phyloP scores from a whole-genome alignment of 306 rosid species.

The Pterocarpus santalinus region DNA sequence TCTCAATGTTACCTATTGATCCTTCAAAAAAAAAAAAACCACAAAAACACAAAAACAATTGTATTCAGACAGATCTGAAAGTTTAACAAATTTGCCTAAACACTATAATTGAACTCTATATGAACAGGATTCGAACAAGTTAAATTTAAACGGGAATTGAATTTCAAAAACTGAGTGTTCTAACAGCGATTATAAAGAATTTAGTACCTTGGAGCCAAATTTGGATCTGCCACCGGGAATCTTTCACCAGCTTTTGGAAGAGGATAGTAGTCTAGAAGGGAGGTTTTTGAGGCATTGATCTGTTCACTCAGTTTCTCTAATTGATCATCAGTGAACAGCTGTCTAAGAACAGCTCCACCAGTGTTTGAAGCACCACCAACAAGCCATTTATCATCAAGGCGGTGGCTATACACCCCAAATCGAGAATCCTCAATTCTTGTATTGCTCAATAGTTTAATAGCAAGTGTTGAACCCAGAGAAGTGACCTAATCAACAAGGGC shows the following conservation, averaged over 20 bases:
- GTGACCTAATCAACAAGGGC: slow-evolving; percentile 67
- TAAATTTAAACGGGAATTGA: slow-evolving; percentile 9
- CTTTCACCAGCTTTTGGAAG: slow-evolving; percentile 84
- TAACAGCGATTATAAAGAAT: slow-evolving; percentile 7
- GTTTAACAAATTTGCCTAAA: neutral
- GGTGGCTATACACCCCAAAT: slow-evolving; percentile 96
- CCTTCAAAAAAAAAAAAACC: neutral
- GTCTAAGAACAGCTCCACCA: slow-evolving; percentile 89
- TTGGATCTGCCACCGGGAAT: slow-evolving; percentile 85
- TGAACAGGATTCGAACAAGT: slow-evolving; percentile 3
- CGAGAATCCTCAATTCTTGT: slow-evolving; percentile 88
- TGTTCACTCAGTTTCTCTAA: slow-evolving; percentile 74
- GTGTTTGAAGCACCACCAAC: slow-evolving; percentile 99
- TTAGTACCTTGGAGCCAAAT: slow-evolving; percentile 78
- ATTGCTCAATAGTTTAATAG: slow-evolving; percentile 84
- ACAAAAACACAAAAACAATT: neutral
- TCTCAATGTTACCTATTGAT: neutral
- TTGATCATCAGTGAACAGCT: slow-evolving; percentile 77
- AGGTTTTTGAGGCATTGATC: slow-evolving; percentile 72
- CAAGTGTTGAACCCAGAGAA: slow-evolving; percentile 96
- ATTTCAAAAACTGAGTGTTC: slow-evolving; percentile 11
- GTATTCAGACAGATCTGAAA: slow-evolving; percentile 7
- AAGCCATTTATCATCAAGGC: slow-evolving; percentile 96
- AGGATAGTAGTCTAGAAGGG: slow-evolving; percentile 86
- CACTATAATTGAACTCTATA: neutral